Base-by-base conservation (phyloP, 345 rosid genomes). In the Limnanthes douglasii region DNA sequence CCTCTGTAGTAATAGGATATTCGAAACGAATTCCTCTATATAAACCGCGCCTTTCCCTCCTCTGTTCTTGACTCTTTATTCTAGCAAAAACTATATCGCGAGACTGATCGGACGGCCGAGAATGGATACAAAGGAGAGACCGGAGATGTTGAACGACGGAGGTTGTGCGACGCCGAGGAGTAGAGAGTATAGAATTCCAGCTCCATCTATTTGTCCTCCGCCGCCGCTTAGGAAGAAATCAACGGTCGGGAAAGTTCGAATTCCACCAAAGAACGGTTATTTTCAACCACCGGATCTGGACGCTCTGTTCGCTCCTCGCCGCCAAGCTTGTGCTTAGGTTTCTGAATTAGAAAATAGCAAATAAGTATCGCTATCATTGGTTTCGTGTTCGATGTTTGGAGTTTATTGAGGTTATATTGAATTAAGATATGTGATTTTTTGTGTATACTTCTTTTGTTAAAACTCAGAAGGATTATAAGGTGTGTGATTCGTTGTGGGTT, bases 271-370 rank as follows among this genome's bases (percentile, higher is more conserved):
- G 58, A 60, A 65, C 21, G 82, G 82, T 7, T 82, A 57, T 44
- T 78, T 82, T 29, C 78, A 60, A 37, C 70, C 90, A 27, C 85
- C 81, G 17, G 90, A 77, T 60, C 70, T 82, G 8, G 94, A 78
- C 11, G 30, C 51, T 41, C 40, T 82, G 38, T 69, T 77, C 39
- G 43, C 43, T 9, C 49, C 60, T 14, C 59, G 60, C 24, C 50
- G 61, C 17, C 57, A 49, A 58, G 68, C 68, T 28, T 58, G 56
- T 17, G 68, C 70, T 50, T 65, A 64, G 62, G 18, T 21, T 48
- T 14, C 8, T n/a, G n/a, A n/a, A n/a, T n/a, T n/a, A n/a, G n/a
- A n/a, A n/a, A n/a, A n/a, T n/a, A n/a, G n/a, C n/a, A n/a, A n/a
- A n/a, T n/a, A n/a, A n/a, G n/a, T n/a, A n/a, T n/a, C n/a, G n/a